Evolutionary conservation across 305 asterid species (phyloP).

Genomic region (Caryopteris hybrid): DNA sequence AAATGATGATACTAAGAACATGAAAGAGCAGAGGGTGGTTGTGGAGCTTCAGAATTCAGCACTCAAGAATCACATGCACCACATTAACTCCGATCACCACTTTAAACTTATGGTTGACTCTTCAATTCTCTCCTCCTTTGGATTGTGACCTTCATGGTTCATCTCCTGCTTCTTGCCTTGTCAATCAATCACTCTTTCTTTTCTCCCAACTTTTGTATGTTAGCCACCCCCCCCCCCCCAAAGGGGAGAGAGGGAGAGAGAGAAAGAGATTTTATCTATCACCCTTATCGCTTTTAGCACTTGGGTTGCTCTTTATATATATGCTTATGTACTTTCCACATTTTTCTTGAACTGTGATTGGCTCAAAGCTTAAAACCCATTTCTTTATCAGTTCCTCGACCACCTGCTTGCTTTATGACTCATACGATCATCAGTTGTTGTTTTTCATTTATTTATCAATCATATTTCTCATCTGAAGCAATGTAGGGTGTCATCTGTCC

Average conservation of each 20-base stretch:
- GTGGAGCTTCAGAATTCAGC: constrained; percentile 56
- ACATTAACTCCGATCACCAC: constrained; percentile 35
- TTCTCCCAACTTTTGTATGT: constrained; percentile 9
- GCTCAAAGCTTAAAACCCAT: constrained; percentile 19
- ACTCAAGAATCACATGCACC: constrained; percentile 50
- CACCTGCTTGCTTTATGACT: constrained; percentile 14
- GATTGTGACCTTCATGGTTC: no score
- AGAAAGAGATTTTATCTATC: no score
- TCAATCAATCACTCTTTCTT: constrained; percentile 42
- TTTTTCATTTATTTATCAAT: background rate
- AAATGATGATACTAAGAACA: constrained; percentile 43
- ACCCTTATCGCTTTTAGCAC: no score
- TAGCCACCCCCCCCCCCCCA: background rate
- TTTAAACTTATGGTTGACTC: constrained; percentile 69
- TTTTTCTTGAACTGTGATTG: constrained; percentile 26
- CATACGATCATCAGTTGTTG: constrained; percentile 7
- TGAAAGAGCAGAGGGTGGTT: constrained; percentile 23
- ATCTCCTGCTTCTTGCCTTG: constrained; percentile 55
- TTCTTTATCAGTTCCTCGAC: constrained; percentile 23
- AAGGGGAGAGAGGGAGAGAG: constrained; percentile 10
- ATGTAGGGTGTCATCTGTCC: constrained; percentile 14
- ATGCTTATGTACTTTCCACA: constrained; percentile 17
- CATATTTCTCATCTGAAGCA: constrained; percentile 6
- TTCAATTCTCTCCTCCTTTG: constrained; percentile 22
- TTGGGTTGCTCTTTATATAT: constrained; percentile 22